Conservation (phyloP, 2,329 filamentous ascomycete genomes). For the Penicillium sp. region DNA sequence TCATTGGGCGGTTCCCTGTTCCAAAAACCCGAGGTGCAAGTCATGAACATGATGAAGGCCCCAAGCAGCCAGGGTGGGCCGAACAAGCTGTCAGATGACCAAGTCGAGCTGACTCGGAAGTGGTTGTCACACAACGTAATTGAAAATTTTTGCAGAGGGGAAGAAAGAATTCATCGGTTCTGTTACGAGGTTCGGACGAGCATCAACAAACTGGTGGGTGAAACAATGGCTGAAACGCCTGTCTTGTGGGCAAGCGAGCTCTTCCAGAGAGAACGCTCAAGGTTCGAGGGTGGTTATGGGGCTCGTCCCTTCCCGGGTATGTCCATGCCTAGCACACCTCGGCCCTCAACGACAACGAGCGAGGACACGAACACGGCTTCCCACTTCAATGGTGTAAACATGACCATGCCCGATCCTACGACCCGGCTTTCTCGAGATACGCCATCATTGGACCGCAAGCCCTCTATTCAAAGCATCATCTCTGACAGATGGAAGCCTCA, state of each 20-base stretch:
- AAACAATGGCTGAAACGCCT: constrained; percentile 77
- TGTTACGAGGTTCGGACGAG: constrained; percentile 85
- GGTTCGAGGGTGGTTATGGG: constrained; percentile 43
- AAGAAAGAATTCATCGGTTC: constrained; percentile 91
- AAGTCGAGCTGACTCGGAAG: constrained; percentile 75
- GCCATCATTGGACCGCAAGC: constrained; percentile 50
- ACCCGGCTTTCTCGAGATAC: constrained; percentile 35
- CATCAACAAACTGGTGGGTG: constrained; percentile 78
- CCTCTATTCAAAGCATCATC: constrained; percentile 67
- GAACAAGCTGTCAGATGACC: constrained; percentile 94
- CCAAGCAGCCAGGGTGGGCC: constrained; percentile 79
- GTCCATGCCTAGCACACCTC: constrained; percentile 45
- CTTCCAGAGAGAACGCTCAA: constrained; percentile 64
- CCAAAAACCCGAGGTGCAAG: constrained; percentile 75
- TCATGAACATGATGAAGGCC: constrained; percentile 82
- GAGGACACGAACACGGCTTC: constrained; percentile 39
- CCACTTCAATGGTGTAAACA: constrained; percentile 25
- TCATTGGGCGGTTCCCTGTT: constrained; percentile 58
- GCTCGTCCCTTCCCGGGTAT: constrained; percentile 36
- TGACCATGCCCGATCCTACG: constrained; percentile 32
- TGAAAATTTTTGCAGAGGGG: constrained; percentile 90
- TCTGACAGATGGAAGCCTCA: constrained; percentile 60
- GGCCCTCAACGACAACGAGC: constrained; percentile 44
- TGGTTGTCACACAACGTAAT: constrained; percentile 81
- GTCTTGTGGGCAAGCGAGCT: constrained; percentile 91